These are phyloP conservation scores for Citrus sp. DNA, from an alignment of 345 rosid species.

Conservation along the genomic window DNA sequence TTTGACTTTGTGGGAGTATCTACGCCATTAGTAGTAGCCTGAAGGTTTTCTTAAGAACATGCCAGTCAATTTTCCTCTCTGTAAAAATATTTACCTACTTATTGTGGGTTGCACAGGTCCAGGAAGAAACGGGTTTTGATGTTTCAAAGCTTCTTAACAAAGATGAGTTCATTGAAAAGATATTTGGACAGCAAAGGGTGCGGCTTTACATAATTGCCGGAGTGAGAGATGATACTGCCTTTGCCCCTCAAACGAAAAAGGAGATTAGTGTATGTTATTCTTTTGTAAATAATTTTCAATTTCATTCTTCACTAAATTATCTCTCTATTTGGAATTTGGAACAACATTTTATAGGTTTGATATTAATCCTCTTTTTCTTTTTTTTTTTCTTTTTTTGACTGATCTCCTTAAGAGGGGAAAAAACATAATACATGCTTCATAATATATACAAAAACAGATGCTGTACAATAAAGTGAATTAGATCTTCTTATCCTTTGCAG, in stretches of 20 bases:
- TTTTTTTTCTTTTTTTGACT: not conserved
- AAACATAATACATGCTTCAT: not conserved
- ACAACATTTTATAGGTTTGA: not conserved
- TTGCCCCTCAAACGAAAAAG: constrained; percentile 96
- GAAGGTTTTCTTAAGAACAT: not conserved
- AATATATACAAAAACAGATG: not conserved
- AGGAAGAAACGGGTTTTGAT: constrained; percentile 97
- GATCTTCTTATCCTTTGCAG: not conserved
- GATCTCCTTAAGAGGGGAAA: not conserved
- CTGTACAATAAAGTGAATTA: not conserved
- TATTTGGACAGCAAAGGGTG: constrained; percentile 96
- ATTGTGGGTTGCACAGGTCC: constrained; percentile 52
- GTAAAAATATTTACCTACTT: not conserved
- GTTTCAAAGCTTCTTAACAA: constrained; percentile 74
- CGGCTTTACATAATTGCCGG: constrained; percentile 89
- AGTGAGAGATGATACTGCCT: constrained; percentile 82
- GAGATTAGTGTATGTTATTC: constrained; percentile 85
- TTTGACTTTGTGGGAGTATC: not conserved
- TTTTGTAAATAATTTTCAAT: constrained; percentile 6
- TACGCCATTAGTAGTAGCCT: not conserved
- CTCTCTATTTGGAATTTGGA: not conserved
- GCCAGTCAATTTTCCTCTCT: not conserved
- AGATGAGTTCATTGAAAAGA: constrained; percentile 75
- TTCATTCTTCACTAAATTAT: not conserved
- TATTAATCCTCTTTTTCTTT: no score